phyloP scores from a whole-genome alignment of 2,329 filamentous ascomycete genomes.

The Xylariaceae sp. region DNA sequence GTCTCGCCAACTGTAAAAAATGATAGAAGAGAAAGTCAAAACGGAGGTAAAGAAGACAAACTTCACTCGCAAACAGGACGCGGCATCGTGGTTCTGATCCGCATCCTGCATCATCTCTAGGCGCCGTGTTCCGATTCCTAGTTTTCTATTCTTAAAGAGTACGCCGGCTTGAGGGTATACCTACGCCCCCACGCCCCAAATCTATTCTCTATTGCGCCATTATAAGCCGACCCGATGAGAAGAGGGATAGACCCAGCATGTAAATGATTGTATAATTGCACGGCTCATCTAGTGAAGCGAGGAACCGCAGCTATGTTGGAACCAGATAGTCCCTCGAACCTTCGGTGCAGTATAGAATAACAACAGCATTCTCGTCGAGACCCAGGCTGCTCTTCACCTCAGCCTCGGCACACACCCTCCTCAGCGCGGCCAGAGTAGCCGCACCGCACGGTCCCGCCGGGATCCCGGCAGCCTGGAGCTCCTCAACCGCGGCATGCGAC shows the following conservation, averaged over 20 bases:
- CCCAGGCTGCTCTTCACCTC: constrained; percentile 32
- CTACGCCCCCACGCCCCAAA: constrained; percentile 1
- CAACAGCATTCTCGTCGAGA: constrained; percentile 47
- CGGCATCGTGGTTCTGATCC: constrained; percentile 8
- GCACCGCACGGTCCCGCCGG: constrained; percentile 36
- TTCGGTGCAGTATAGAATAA: constrained; percentile 66
- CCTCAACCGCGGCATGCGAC: constrained; percentile 53
- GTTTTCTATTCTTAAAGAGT: constrained; percentile 7
- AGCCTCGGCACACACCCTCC: constrained; percentile 38
- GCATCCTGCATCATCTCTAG: constrained; percentile 18
- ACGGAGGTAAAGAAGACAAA: constrained; percentile 2
- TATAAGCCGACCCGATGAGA: constrained; percentile 2
- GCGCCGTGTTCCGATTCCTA: constrained; percentile 14
- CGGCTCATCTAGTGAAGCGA: constrained; percentile 4
- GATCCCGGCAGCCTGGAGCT: constrained; percentile 41
- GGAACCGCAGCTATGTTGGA: constrained; percentile 31
- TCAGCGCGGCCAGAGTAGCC: constrained; percentile 50
- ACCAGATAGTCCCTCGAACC: constrained; percentile 51
- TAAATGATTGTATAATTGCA: neutral
- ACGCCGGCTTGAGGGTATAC: constrained; percentile 5
- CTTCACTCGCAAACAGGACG: constrained; percentile 6
- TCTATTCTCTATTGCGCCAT: constrained; percentile 7
- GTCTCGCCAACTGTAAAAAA: constrained; percentile 22
- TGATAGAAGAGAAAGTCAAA: constrained; percentile 1
- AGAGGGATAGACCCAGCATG: neutral